Evolutionary conservation across 441 rosid species (phyloP).

Genomic region (Syzygium syzygioides): DNA sequence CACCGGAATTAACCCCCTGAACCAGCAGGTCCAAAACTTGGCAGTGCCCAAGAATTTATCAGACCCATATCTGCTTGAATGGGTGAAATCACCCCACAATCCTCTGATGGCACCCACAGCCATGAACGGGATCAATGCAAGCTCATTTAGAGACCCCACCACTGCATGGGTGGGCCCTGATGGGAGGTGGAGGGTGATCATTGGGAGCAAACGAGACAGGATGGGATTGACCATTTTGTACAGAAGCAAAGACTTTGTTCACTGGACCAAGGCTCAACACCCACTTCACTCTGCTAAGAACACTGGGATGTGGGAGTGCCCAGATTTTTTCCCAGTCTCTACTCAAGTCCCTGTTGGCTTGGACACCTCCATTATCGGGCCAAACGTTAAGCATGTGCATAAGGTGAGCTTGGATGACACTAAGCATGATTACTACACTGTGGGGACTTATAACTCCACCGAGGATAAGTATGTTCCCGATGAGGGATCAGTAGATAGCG

Average conservation of each 20-base stretch:
- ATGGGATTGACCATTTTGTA: constrained; percentile 48
- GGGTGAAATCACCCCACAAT: constrained; percentile 49
- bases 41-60: constrained; percentile 49
- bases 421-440: constrained; percentile 29
- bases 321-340: constrained; percentile 62
- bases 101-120: constrained; percentile 57
- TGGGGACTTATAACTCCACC: constrained; percentile 26
- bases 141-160: constrained; percentile 78
- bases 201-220: constrained; percentile 47
- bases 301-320: constrained; percentile 96
- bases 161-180: constrained; percentile 78
- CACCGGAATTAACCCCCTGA: constrained; percentile 47
- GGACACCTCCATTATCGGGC: constrained; percentile 25
- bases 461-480: constrained; percentile 29
- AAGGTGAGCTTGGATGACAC: constrained; percentile 36
- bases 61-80: constrained; percentile 53
- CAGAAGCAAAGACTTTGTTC: constrained; percentile 51
- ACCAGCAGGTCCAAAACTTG: constrained; percentile 59
- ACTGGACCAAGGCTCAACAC: constrained; percentile 35
- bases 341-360: constrained; percentile 19
- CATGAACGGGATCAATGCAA: constrained; percentile 39
- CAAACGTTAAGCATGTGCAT: constrained; percentile 33
- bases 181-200: constrained; percentile 45
- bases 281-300: constrained; percentile 49
- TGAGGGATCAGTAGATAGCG: constrained; percentile 26